phyloP scores from a whole-genome alignment of 129 eudicot species.

The carrot (Daucus carota) region DH1_v3.0 NC_030383.2:31013501-31014000 shows the following conservation, averaged over 20 bases:
- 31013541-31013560: conserved; percentile 63
- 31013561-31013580: conserved; percentile 61
- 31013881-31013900: neutral
- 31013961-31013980: neutral
- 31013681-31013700: neutral
- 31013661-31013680: conserved; percentile 8
- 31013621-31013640: conserved; percentile 81
- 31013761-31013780: neutral
- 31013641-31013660: conserved; percentile 36
- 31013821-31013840: neutral
- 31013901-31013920: neutral
- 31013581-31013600: conserved; percentile 71
- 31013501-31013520: conserved; percentile 78
- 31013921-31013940: neutral
- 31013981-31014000: neutral
- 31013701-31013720: neutral
- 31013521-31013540: conserved; percentile 95
- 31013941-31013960: neutral
- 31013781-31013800: neutral
- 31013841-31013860: neutral
- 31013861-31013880: neutral
- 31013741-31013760: too few species aligned
- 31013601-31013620: conserved; percentile 64
- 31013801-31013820: neutral
- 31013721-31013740: too few species aligned